Conservation (phyloP, 345 rosid genomes). For the Erodium maritimum region DNA sequence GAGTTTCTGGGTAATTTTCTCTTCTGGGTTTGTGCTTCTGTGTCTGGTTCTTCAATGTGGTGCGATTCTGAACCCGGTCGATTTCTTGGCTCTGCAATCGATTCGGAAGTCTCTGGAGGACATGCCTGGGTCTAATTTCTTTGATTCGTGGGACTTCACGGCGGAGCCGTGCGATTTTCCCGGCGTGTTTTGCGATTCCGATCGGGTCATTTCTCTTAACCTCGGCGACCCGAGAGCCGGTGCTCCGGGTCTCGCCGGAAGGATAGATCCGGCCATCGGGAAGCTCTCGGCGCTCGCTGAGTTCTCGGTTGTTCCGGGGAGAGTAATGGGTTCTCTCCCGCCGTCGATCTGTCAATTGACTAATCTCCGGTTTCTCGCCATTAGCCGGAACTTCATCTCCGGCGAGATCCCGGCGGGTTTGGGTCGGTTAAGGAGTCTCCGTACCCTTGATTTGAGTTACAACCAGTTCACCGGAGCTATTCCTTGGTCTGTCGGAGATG, state of each 20-base stretch:
- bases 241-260: slow-evolving; percentile 69
- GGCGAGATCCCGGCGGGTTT: slow-evolving; percentile 59
- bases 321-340: slow-evolving; percentile 59
- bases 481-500: slow-evolving; percentile 48
- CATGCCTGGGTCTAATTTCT: slow-evolving; percentile 73
- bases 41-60: background rate
- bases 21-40: background rate
- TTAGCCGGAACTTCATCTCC: slow-evolving; percentile 55
- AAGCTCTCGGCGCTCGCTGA: slow-evolving; percentile 59
- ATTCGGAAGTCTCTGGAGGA: slow-evolving; percentile 59
- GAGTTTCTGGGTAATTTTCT: background rate
- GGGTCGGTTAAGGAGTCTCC: slow-evolving; percentile 44
- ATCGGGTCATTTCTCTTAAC: slow-evolving; percentile 51
- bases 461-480: slow-evolving; percentile 59
- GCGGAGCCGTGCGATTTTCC: slow-evolving; percentile 84
- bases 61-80: slow-evolving; percentile 48
- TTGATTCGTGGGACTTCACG: slow-evolving; percentile 87
- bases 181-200: slow-evolving; percentile 66
- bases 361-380: slow-evolving; percentile 57
- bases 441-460: slow-evolving; percentile 76
- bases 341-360: slow-evolving; percentile 38
- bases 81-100: slow-evolving; percentile 81
- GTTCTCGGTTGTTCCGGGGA: slow-evolving; percentile 75
- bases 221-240: slow-evolving; percentile 82
- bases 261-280: slow-evolving; percentile 65